Base-by-base conservation (phyloP, 75 land plant species). In the Cupressus sempervirens region DNA sequence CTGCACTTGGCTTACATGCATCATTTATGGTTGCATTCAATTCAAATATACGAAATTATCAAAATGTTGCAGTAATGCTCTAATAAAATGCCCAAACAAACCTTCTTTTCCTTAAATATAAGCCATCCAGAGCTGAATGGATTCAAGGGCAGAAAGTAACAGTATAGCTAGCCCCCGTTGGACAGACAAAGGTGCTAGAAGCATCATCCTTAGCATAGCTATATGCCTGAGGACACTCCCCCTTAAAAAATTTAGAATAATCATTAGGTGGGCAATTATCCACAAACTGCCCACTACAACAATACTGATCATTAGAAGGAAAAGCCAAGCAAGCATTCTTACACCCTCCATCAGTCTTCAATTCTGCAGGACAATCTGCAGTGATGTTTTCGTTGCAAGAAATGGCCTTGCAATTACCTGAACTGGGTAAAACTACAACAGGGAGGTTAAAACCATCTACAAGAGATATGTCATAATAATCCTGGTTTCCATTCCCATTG, bases 391-490 rank as follows among this genome's bases (percentile, higher is more conserved):
- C 26, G 53, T 38, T 30, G 53, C 91, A 90, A 5, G 81, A 56
- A 62, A 91, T 82, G 38, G 79, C 16, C 3, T 65, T 67, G 41
- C 86, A 84, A 8, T 7, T 52, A 5, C 67, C 29, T 26, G 46
- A 48, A 34, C 54, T 81, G 35, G 89, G 91, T n/a, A 52, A 32
- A 36, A 90, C 56, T 53, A 46, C 15, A 65, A 86, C 36, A 4
- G 88, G 88, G 11, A 90, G 53, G 80, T 90, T 90, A 86, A 89
- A 90, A 20, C 91, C 91, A 29, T 90, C 91, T 9, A 90, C 91
- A 10, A 90, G 82, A 35, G 87, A 85, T 5, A 90, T 85, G 53
- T 90, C 91, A 38, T 90, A 90, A 87, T 84, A 90, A 67, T 90
- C 91, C 29, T 84, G 80, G 45, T 53, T 76, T 16, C 40, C 75